Conservation (phyloP, 306 rosid species). For the Corylus americana region DNA sequence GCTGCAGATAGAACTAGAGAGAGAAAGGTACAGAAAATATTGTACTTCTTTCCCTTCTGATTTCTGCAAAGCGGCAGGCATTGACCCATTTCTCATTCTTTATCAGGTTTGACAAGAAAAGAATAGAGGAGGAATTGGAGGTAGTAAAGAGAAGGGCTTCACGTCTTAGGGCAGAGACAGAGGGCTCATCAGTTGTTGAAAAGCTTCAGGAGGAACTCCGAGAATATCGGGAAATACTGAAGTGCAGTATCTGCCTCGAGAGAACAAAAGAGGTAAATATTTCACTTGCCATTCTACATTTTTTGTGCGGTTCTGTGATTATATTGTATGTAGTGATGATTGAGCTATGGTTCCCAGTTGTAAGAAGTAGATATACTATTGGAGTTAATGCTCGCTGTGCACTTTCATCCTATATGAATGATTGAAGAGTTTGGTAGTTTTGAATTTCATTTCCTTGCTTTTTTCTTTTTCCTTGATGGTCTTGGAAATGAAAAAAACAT, state of each 20-base stretch:
- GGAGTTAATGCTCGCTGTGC: background rate
- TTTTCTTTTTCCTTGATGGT: background rate
- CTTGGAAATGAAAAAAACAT: too few relatives aligned
- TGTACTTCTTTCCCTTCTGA: conserved; percentile 7
- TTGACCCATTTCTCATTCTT: conserved; percentile 13
- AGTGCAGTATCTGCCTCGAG: conserved; percentile 84
- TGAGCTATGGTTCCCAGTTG: background rate
- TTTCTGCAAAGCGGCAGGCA: conserved; percentile 1
- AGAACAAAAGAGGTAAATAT: conserved; percentile 81
- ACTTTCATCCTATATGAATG: background rate
- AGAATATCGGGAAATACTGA: conserved; percentile 82
- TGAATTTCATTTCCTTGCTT: background rate
- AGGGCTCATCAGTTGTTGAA: conserved; percentile 67
- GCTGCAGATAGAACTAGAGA: conserved; percentile 73
- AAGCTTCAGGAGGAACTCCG: conserved; percentile 83
- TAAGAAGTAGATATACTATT: background rate
- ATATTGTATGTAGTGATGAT: background rate
- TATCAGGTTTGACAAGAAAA: conserved; percentile 70
- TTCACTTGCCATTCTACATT: background rate
- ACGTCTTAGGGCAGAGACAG: conserved; percentile 58
- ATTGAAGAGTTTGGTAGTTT: background rate
- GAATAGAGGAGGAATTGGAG: conserved; percentile 76
- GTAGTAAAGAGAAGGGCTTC: conserved; percentile 66
- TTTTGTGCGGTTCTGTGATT: background rate
- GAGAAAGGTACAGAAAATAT: conserved; percentile 61